Evolutionary conservation across 495 filamentous ascomycete species (phyloP), one percentile per base, ranked within the genome.

Genomic region (Haplographium delicatum): DNA sequence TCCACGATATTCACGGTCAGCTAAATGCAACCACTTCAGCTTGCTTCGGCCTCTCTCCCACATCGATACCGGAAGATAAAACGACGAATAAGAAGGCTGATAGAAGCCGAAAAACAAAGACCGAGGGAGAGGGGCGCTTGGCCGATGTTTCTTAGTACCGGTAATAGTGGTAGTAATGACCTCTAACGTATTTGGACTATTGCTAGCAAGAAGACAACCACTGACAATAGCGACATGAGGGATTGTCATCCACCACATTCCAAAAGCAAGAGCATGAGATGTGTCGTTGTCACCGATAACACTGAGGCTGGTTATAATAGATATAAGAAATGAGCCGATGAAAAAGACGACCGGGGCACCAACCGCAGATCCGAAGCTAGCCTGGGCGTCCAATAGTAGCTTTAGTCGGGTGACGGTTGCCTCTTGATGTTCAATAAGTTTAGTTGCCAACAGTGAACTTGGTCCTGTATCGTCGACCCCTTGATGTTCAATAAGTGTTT

Each of bases 331-430:
- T 0, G 69, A 58, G 1, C 72, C 70, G 1, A 69, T 49, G 50
- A 71, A 76, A 54, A 76, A 73, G 2, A 72, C 51, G 1, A 75
- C 61, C 0, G 72, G 71, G 8, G 69, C 70, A 7, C 72, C 72
- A 20, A 75, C 62, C 7, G 70, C 61, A 27, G 69, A 57, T n/a
- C 71, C 72, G 37, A 75, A 76, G 39, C 62, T 62, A 8, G 44
- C 27, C 7, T 47, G 44, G 22, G 18, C 20, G 18, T 35, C 16
- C 23, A 50, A 30, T 35, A 49, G 39, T 3, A 19, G 20, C 34
- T 49, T 49, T 35, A 49, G 19, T 27, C 33, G 20, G 10, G 33
- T 39, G 10, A 15, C 44, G 8, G 44, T 47, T 10, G 9, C 4
- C 27, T 35, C 24, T 8, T 33, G 28, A 11, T 35, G 10, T 5